phyloP scores from a whole-genome alignment of 345 rosid genomes.

The Populus simonii region DNA sequence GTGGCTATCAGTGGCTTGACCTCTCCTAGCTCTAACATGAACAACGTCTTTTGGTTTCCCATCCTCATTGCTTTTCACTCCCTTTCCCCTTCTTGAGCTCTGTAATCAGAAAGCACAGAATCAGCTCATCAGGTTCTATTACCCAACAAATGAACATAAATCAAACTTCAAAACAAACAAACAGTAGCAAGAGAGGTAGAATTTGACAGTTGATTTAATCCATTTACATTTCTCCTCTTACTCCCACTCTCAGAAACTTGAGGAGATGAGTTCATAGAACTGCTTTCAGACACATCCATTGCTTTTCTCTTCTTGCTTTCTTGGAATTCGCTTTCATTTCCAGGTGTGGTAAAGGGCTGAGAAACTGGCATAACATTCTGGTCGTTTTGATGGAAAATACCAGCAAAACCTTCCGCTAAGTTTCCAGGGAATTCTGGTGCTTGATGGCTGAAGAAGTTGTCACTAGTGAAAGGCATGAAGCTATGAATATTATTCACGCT shows the following conservation, averaged over 20 bases:
- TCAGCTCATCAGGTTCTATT: not conserved
- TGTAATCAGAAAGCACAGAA: slow-evolving; percentile 8
- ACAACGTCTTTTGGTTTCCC: slow-evolving; percentile 61
- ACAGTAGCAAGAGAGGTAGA: not conserved
- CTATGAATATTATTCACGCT: slow-evolving; percentile 28
- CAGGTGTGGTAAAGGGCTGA: slow-evolving; percentile 19
- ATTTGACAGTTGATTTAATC: not conserved
- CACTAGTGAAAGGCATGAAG: slow-evolving; percentile 34
- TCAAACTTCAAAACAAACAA: not conserved
- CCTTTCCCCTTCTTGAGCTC: slow-evolving; percentile 50
- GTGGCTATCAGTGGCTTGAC: slow-evolving; percentile 93
- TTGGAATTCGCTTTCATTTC: slow-evolving; percentile 28
- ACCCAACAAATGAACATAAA: not conserved
- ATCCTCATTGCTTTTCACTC: slow-evolving; percentile 40
- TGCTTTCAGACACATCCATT: slow-evolving; percentile 31
- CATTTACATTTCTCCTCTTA: slow-evolving; percentile 37
- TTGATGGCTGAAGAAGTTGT: slow-evolving; percentile 39
- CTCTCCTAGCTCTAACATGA: slow-evolving; percentile 93
- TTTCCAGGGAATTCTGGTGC: slow-evolving; percentile 31
- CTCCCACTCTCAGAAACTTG: slow-evolving; percentile 32
- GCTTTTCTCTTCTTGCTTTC: slow-evolving; percentile 45
- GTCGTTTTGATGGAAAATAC: slow-evolving; percentile 23
- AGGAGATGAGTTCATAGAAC: slow-evolving; percentile 35
- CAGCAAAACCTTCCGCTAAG: slow-evolving; percentile 17
- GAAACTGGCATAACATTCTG: slow-evolving; percentile 25